phyloP scores from a whole-genome alignment of 768 basidiomycete genomes.

The Panaeolus cyanescens region DNA sequence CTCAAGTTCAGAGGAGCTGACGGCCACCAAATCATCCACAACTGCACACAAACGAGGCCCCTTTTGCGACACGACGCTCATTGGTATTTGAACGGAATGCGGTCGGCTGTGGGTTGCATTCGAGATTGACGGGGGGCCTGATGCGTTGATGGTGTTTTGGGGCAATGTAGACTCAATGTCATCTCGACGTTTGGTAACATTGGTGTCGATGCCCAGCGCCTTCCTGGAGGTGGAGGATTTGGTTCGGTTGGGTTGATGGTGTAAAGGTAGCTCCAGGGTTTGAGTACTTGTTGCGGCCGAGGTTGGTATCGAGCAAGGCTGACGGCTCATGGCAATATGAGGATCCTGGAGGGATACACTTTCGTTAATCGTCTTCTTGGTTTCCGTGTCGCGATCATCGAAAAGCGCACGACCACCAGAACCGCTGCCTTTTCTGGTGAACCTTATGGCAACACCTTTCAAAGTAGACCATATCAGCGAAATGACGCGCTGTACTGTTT shows the following conservation, averaged over 20 bases:
- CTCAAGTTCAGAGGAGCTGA: not conserved
- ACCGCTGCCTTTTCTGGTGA: not conserved
- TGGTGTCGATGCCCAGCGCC: not conserved
- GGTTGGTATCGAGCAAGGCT: not conserved
- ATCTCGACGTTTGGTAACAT: not conserved
- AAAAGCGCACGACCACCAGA: not conserved
- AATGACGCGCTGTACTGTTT: not conserved
- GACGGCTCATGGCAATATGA: not conserved
- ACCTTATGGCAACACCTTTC: not conserved
- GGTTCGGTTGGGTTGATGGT: not conserved
- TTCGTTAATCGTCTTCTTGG: not conserved
- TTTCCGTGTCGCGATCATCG: not conserved
- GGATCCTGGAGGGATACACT: not conserved
- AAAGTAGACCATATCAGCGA: not conserved
- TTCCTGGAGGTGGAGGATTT: not conserved
- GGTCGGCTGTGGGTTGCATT: not conserved
- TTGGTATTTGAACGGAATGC: not conserved
- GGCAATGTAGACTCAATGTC: not conserved
- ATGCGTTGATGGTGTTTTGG: too few species aligned
- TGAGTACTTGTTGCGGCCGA: not conserved
- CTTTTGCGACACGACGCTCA: not conserved
- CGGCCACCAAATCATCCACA: not conserved
- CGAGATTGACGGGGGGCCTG: not conserved
- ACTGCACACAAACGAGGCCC: not conserved
- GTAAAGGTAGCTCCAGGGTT: not conserved